Evolutionary conservation across 2,329 filamentous ascomycete species (phyloP).

Genomic region (Magnaporthiopsis rhizophila): DNA sequence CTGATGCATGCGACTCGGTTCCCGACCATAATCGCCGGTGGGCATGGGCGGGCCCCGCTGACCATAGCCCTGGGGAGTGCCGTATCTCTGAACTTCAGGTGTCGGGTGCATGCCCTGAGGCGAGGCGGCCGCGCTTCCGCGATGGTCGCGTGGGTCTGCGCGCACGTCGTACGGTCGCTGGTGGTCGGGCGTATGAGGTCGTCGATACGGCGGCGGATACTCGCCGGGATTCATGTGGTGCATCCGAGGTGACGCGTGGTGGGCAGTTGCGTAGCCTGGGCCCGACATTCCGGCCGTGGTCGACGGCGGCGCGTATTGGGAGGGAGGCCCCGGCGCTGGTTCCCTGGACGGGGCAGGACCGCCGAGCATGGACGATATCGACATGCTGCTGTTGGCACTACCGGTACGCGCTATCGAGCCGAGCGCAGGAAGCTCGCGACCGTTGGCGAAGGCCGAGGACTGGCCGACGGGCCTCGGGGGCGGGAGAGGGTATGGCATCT

Average conservation of each 20-base stretch:
- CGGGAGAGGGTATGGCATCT: slow-evolving; percentile 35
- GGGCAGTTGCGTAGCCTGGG: slow-evolving; percentile 36
- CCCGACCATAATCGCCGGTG: slow-evolving; percentile 36
- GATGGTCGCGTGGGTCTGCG: slow-evolving; percentile 26
- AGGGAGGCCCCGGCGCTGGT: slow-evolving; percentile 25
- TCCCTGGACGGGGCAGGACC: slow-evolving; percentile 34
- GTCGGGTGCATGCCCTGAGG: slow-evolving; percentile 44
- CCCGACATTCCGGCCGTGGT: slow-evolving; percentile 29
- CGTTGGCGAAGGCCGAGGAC: slow-evolving; percentile 35
- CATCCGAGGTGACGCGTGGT: slow-evolving; percentile 50
- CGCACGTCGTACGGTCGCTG: slow-evolving; percentile 44
- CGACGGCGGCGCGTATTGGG: slow-evolving; percentile 34
- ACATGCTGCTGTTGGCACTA: slow-evolving; percentile 47
- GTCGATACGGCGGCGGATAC: slow-evolving; percentile 53
- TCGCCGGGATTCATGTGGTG: slow-evolving; percentile 44
- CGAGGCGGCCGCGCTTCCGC: slow-evolving; percentile 37
- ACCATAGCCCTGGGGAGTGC: slow-evolving; percentile 49
- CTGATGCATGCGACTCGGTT: slow-evolving; percentile 27
- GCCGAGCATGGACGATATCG: slow-evolving; percentile 53
- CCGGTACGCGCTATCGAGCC: slow-evolving; percentile 39
- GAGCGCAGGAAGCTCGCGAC: slow-evolving; percentile 46
- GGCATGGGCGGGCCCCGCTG: slow-evolving; percentile 40
- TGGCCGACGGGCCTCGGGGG: slow-evolving; percentile 37
- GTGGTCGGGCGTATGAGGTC: slow-evolving; percentile 68
- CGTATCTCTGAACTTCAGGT: slow-evolving; percentile 50